These are phyloP conservation scores for Cyberlindnera suaveolens DNA, from an alignment of 805 yeast genomes.

Conservation along the genomic window DNA sequence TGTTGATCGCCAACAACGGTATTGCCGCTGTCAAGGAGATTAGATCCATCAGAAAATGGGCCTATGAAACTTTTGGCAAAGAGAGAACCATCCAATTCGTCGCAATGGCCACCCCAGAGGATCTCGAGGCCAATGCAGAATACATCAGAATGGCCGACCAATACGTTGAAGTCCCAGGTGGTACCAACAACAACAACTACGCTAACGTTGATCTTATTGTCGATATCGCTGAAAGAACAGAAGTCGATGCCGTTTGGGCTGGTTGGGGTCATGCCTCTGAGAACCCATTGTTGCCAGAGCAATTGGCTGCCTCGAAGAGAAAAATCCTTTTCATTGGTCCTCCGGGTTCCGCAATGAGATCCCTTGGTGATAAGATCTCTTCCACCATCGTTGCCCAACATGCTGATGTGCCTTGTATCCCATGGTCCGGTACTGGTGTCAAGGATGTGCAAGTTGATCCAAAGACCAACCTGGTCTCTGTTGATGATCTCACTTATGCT, in stretches of 20 bases:
- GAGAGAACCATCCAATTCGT: constrained; percentile 91
- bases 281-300: constrained; percentile 91
- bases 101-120: constrained; percentile 99
- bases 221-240: constrained; percentile 93
- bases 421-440: constrained; percentile 99
- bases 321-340: constrained; percentile 95
- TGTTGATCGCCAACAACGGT: constrained; percentile 96
- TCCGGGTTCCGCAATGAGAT: constrained; percentile 98
- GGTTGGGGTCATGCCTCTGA: constrained; percentile 99
- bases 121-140: constrained; percentile 92
- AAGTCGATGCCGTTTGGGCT: constrained; percentile 99
- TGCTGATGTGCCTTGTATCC: constrained; percentile 96
- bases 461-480: constrained; percentile 77
- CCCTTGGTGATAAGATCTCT: constrained; percentile 97
- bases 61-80: constrained; percentile 97
- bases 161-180: constrained; percentile 97
- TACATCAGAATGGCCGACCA: constrained; percentile 99
- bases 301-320: constrained; percentile 86
- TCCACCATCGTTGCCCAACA: constrained; percentile 99
- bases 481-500: constrained; percentile 73
- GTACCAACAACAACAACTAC: constrained; percentile 96
- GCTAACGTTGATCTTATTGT: constrained; percentile 97
- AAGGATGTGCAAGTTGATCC: constrained; percentile 68
- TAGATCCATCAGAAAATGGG: constrained; percentile 97
- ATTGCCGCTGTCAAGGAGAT: constrained; percentile 99